phyloP scores from a whole-genome alignment of 768 basidiomycete species.

The Amanita thiersii region DNA sequence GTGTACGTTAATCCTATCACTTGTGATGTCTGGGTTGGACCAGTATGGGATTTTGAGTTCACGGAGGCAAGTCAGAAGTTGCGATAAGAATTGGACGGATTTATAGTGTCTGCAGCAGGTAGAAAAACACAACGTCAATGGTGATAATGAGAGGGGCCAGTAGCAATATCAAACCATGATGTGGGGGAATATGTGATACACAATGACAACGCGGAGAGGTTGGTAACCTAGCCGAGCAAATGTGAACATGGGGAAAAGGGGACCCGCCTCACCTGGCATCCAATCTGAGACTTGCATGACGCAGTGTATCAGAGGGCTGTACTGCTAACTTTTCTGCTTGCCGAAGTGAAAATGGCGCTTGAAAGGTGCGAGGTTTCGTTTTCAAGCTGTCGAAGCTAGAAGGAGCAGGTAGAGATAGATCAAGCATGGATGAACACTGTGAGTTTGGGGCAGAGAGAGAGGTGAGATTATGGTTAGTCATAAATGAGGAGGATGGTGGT shows the following conservation, averaged over 20 bases:
- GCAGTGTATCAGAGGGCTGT: constrained; percentile 54
- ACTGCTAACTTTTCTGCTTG: not conserved
- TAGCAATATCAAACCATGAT: constrained; percentile 22
- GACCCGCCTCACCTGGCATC: constrained; percentile 59
- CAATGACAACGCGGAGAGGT: constrained; percentile 2
- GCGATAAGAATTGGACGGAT: constrained; percentile 41
- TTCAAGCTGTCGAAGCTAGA: constrained; percentile 5
- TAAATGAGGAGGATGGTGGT: too few species aligned
- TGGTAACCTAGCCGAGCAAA: constrained; percentile 17
- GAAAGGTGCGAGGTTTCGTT: not conserved
- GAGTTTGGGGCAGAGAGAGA: too few species aligned
- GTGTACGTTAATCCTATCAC: constrained; percentile 48
- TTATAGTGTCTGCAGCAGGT: constrained; percentile 53
- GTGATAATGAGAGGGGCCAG: constrained; percentile 11
- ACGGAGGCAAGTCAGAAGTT: constrained; percentile 48
- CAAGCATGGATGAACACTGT: not conserved
- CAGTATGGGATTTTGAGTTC: constrained; percentile 53
- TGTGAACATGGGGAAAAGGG: constrained; percentile 16
- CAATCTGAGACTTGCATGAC: constrained; percentile 45
- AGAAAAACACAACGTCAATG: constrained; percentile 13
- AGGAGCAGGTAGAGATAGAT: not conserved
- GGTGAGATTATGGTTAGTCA: too few species aligned
- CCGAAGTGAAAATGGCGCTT: not conserved
- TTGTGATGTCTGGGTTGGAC: constrained; percentile 36
- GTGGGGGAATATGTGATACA: constrained; percentile 9